These are phyloP conservation scores for Hordeum vulgare DNA, from an alignment of 176 grass and related monocot genomes.

Conservation along the genomic window DNA sequence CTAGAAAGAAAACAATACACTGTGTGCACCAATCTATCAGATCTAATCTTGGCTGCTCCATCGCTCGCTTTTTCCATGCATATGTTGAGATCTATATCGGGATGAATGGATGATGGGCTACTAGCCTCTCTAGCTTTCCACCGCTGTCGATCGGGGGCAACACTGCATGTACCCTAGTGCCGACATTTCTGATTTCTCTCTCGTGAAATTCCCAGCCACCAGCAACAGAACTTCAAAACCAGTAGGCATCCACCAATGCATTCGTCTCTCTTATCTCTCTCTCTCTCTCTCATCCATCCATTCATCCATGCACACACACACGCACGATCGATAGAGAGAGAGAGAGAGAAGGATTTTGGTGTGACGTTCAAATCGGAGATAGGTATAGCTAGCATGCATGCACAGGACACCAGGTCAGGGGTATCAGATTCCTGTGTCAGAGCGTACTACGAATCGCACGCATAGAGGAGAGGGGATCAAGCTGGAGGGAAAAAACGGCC, in stretches of 20 bases:
- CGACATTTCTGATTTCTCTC: background rate
- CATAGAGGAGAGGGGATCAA: constrained; percentile 32
- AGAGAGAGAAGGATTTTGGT: background rate
- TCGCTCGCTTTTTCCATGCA: constrained; percentile 11
- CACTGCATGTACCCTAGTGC: constrained; percentile 24
- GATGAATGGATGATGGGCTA: constrained; percentile 7
- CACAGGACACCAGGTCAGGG: constrained; percentile 35
- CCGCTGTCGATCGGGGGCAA: background rate
- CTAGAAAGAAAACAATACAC: background rate
- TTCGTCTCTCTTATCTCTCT: background rate
- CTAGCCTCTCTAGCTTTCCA: constrained; percentile 7
- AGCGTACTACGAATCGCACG: constrained; percentile 47
- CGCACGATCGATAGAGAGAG: background rate
- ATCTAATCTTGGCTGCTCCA: constrained; percentile 3
- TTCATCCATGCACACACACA: background rate
- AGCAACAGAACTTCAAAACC: background rate
- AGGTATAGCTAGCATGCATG: background rate
- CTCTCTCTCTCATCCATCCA: background rate
- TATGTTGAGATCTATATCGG: constrained; percentile 16
- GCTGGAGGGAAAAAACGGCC: background rate
- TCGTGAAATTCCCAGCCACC: constrained; percentile 12
- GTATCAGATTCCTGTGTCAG: constrained; percentile 70
- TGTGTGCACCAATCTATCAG: background rate
- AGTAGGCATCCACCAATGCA: background rate
- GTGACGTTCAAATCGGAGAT: constrained; percentile 22